These are phyloP conservation scores for Penicillium decumbens DNA, from an alignment of 2,329 filamentous ascomycete genomes.

Conservation along the genomic window DNA sequence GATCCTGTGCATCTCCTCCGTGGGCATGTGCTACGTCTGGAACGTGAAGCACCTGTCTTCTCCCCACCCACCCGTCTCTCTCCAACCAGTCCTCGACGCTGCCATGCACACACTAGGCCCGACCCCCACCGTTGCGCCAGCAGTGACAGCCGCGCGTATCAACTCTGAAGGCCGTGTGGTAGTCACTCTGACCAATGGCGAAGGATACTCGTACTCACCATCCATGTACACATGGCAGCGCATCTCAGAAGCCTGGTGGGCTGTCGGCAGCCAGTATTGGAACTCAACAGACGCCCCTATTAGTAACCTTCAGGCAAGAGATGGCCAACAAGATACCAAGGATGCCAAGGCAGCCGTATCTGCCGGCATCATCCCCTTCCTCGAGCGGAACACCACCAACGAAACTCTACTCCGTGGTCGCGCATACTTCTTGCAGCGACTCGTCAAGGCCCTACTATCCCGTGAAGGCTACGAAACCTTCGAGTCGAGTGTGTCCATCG, in stretches of 20 bases:
- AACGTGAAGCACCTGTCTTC: constrained; percentile 78
- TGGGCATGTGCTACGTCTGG: constrained; percentile 89
- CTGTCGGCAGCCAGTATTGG: constrained; percentile 97
- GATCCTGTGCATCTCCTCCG: constrained; percentile 82
- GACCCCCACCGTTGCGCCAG: constrained; percentile 73
- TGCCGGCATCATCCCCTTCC: constrained; percentile 83
- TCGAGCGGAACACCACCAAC: constrained; percentile 91
- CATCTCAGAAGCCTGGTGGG: constrained; percentile 97
- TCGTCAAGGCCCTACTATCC: constrained; percentile 83
- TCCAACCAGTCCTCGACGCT: constrained; percentile 83
- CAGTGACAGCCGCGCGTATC: constrained; percentile 83
- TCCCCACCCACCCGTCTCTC: constrained; percentile 81
- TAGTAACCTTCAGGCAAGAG: constrained; percentile 69
- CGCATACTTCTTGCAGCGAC: constrained; percentile 82
- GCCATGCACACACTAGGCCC: constrained; percentile 73
- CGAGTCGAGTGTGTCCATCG: constrained; percentile 85
- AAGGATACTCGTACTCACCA: constrained; percentile 85
- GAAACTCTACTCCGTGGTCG: constrained; percentile 88
- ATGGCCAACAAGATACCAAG: constrained; percentile 54
- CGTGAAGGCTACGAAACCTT: constrained; percentile 89
- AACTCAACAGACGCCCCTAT: constrained; percentile 92
- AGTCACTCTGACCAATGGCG: constrained; percentile 88
- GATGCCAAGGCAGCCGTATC: constrained; percentile 60
- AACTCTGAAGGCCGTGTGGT: constrained; percentile 83
- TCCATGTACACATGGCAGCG: constrained; percentile 89